These are phyloP conservation scores for Aquanectria penicillioides DNA, from an alignment of 2,329 filamentous ascomycete species.

Conservation along the genomic window DNA sequence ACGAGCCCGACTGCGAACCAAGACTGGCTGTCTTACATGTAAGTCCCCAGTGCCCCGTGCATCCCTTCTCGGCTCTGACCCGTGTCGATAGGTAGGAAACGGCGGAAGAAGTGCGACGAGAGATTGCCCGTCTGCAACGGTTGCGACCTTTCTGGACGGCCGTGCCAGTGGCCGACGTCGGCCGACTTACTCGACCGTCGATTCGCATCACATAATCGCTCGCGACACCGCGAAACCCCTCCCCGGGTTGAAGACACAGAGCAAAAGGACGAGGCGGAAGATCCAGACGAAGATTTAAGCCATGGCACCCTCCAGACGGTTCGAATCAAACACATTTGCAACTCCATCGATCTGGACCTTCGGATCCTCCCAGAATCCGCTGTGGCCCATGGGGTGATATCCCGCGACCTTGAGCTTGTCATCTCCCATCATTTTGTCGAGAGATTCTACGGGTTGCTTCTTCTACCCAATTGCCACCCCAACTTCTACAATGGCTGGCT, in stretches of 20 bases:
- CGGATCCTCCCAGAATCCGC: conserved; percentile 13
- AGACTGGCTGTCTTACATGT: conserved; percentile 34
- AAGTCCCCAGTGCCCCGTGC: neutral
- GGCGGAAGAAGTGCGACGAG: conserved; percentile 35
- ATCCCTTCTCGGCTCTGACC: neutral
- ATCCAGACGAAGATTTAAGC: neutral
- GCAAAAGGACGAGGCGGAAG: neutral
- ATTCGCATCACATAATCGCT: conserved; percentile 17
- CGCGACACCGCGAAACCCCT: conserved; percentile 3
- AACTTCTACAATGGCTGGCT: conserved; percentile 44
- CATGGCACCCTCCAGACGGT: neutral
- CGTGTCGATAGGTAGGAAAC: conserved; percentile 20
- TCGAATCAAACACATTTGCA: neutral
- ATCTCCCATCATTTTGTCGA: conserved; percentile 35
- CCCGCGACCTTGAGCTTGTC: conserved; percentile 23
- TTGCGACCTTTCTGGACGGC: conserved; percentile 9
- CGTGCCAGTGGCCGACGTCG: conserved; percentile 27
- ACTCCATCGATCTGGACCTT: neutral
- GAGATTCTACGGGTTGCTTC: conserved; percentile 33
- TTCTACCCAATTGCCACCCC: conserved; percentile 43
- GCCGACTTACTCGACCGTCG: conserved; percentile 30
- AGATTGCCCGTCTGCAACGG: conserved; percentile 17
- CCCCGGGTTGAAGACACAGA: neutral
- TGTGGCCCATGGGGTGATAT: conserved; percentile 14
- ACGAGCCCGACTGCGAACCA: conserved; percentile 21